Conservation (phyloP, 768 basidiomycete genomes). For the Jaapia argillacea region DNA sequence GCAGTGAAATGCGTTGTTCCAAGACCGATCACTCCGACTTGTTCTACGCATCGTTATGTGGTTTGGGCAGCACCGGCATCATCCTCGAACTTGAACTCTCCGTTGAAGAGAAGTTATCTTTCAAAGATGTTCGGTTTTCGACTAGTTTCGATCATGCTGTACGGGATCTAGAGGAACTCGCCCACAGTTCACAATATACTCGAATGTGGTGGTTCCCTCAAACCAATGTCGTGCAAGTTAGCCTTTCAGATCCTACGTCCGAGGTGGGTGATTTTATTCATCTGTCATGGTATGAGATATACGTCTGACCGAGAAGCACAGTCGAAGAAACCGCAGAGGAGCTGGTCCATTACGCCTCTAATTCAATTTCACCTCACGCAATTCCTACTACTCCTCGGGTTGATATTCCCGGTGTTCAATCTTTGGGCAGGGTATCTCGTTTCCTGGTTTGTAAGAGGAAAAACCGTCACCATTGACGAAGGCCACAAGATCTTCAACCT, state of each 20-base stretch:
- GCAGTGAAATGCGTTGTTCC: slow-evolving; percentile 59
- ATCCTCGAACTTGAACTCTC: slow-evolving; percentile 70
- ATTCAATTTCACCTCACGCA: slow-evolving; percentile 81
- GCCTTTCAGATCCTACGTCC: slow-evolving; percentile 61
- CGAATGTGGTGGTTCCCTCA: slow-evolving; percentile 94
- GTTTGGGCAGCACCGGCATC: slow-evolving; percentile 84
- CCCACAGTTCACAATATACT: slow-evolving; percentile 66
- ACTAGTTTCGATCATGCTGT: slow-evolving; percentile 53
- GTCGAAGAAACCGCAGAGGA: slow-evolving; percentile 35
- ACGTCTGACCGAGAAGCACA: slow-evolving; percentile 30
- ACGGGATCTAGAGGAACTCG: slow-evolving; percentile 40
- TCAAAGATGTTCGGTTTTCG: slow-evolving; percentile 63
- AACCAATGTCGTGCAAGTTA: slow-evolving; percentile 59
- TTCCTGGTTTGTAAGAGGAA: slow-evolving; percentile 53
- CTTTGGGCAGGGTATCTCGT: slow-evolving; percentile 51
- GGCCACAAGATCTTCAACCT: slow-evolving; percentile 85
- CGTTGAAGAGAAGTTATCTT: slow-evolving; percentile 72
- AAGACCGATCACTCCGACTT: slow-evolving; percentile 55
- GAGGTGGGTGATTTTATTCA: slow-evolving; percentile 42
- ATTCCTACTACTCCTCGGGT: slow-evolving; percentile 68
- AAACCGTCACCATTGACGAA: slow-evolving; percentile 62
- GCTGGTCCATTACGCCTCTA: slow-evolving; percentile 62
- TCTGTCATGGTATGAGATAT: slow-evolving; percentile 5
- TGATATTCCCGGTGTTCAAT: slow-evolving; percentile 54
- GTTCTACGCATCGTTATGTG: slow-evolving; percentile 91